Evolutionary conservation across 2,329 filamentous ascomycete species (phyloP), one percentile per base, ranked within the genome.

Genomic region (Neopestalotiopsis rosae): DNA sequence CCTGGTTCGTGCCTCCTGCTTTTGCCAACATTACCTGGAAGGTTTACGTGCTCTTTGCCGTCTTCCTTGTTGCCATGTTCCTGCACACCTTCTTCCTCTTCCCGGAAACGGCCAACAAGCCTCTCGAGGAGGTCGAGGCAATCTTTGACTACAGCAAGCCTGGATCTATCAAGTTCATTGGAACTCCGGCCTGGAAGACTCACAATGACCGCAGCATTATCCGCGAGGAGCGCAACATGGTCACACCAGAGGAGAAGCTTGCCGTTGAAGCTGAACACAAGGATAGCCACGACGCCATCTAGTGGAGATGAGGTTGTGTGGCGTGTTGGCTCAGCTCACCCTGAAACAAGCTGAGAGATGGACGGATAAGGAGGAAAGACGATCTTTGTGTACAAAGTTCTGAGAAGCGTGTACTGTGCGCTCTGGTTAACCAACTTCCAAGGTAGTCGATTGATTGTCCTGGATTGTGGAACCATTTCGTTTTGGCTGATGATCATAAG

Each of bases 31-130:
- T 85, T 38, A 79, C 80, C 61, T 89, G 86, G 86, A 78, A 83
- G 75, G 83, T 83, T 0, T 88, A 88, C 72, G 80, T 86, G 67
- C 74, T 87, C 20, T 88, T 88, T 67, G 85, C 81, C 52, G 79
- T 86, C n/a, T 87, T 87, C 76, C 86, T 84, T 72, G 79, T 80
- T n/a, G 72, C 77, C 49, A 86, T 86, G 78, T 84, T 86, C 67
- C 73, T 85, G 66, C 85, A 88, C 72, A 82, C 84, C 34, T 84
- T 85, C 75, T 88, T 89, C 72, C 73, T 84, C 63, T 89, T 89
- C 78, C 87, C 87, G 0, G 87, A 89, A 76, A 89, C 87, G 0
- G 81, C 82, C 30, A 84, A 85, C 66, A 88, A 87, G 79, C 84
- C 84, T 0, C 80, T 89, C 1, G 87, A 89, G 71, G 86, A 88